Evolutionary conservation across 2,329 filamentous ascomycete species (phyloP).

Genomic region (Pseudogymnoascus sp.): DNA sequence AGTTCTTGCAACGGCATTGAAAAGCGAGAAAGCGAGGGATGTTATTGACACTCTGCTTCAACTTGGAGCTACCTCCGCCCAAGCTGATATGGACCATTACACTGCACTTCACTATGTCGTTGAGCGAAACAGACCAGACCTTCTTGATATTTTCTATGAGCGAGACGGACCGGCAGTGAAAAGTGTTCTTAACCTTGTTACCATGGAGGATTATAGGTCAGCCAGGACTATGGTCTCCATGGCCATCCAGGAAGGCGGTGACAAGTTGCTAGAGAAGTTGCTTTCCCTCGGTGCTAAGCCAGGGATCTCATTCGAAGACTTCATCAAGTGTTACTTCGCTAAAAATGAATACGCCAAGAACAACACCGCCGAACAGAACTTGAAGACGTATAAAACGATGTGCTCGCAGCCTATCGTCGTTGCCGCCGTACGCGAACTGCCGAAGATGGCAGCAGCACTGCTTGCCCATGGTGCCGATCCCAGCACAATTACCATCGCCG

Average conservation of each 20-base stretch:
- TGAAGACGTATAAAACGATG: conserved; percentile 40
- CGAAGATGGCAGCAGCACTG: conserved; percentile 44
- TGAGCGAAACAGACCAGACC: conserved; percentile 40
- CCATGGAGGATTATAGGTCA: conserved; percentile 30
- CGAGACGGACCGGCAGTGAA: conserved; percentile 56
- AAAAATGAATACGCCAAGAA: conserved; percentile 34
- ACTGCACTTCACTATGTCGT: conserved; percentile 64
- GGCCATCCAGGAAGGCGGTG: conserved; percentile 51
- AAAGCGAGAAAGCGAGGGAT: conserved; percentile 53
- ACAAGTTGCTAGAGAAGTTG: conserved; percentile 50
- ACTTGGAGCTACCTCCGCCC: conserved; percentile 65
- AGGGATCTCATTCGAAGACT: conserved; percentile 56
- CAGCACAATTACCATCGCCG: conserved; percentile 47
- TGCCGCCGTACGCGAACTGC: conserved; percentile 49
- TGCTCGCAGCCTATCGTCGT: conserved; percentile 61
- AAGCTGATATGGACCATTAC: conserved; percentile 59
- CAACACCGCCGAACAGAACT: conserved; percentile 42
- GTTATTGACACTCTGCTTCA: conserved; percentile 62
- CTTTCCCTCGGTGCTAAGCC: conserved; percentile 57
- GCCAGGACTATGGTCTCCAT: conserved; percentile 49
- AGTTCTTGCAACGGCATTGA: conserved; percentile 59
- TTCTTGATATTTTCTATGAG: conserved; percentile 46
- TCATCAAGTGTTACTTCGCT: conserved; percentile 50
- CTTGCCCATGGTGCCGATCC: conserved; percentile 60
- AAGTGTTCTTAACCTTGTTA: conserved; percentile 61